Evolutionary conservation across 345 rosid species (phyloP).

Genomic region (Rhodomyrtus tomentosa): DNA sequence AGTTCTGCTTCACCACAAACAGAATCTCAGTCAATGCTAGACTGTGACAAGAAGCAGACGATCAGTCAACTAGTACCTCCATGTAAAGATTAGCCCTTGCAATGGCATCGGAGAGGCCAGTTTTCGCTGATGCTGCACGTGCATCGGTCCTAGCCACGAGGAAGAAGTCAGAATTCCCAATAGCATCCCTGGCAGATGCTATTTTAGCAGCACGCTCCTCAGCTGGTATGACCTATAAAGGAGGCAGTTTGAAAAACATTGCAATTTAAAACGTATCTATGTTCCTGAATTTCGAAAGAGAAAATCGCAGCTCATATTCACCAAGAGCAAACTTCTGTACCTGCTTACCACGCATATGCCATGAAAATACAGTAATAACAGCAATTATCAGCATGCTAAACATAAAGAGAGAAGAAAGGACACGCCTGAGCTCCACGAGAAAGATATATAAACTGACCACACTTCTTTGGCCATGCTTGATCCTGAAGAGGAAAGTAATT

Average conservation of each 20-base stretch:
- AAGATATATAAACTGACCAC: constrained; percentile 14
- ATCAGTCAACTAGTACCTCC: constrained; percentile 11
- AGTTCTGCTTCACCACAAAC: neutral
- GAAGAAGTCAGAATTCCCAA: constrained; percentile 42
- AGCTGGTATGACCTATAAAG: constrained; percentile 30
- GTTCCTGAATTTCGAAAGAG: neutral
- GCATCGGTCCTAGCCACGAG: constrained; percentile 47
- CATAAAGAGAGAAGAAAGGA: neutral
- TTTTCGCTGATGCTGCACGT: constrained; percentile 32
- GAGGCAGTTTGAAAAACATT: neutral
- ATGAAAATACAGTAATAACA: neutral
- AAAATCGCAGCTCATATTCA: neutral
- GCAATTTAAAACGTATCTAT: neutral
- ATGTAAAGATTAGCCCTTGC: constrained; percentile 43
- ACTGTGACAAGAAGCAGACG: neutral
- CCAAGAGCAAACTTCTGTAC: neutral
- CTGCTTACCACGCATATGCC: constrained; percentile 54
- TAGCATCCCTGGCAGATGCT: constrained; percentile 43
- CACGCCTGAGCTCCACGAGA: neutral
- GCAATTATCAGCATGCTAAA: neutral
- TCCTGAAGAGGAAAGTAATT: constrained; percentile 20
- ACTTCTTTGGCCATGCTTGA: constrained; percentile 58
- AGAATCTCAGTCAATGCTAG: neutral
- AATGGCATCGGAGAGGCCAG: constrained; percentile 41
- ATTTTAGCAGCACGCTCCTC: constrained; percentile 47